These are phyloP conservation scores for Phenoliferia sp. DNA, from an alignment of 1,284 basidiomycete genomes.

Conservation along the genomic window DNA sequence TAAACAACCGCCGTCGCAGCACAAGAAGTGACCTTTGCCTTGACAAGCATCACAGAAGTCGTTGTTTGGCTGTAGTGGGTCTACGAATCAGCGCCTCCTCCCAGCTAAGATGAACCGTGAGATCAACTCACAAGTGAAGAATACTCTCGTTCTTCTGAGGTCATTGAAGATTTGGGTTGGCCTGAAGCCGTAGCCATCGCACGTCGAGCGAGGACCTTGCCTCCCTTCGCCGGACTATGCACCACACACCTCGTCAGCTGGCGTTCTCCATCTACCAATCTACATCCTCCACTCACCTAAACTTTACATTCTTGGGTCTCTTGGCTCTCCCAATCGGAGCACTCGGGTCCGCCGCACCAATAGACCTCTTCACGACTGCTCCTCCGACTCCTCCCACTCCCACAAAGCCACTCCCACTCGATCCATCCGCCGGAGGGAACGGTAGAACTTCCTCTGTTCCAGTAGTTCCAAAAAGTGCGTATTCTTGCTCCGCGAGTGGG, in stretches of 20 bases:
- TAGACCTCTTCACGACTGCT: not conserved
- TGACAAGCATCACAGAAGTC: conserved; percentile 92
- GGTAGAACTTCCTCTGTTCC: conserved; percentile 24
- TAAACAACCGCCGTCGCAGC: conserved; percentile 85
- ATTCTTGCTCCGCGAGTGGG: conserved; percentile 22
- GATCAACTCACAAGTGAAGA: not conserved
- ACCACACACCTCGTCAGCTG: not conserved
- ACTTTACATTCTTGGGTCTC: conserved; percentile 30
- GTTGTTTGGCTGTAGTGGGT: conserved; percentile 67
- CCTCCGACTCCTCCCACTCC: not conserved
- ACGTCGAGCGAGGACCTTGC: conserved; percentile 23
- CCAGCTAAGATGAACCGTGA: not conserved
- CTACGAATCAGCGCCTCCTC: not conserved
- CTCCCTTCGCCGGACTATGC: conserved; percentile 20
- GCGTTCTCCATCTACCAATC: not conserved
- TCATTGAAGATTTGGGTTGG: not conserved
- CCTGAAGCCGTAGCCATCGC: conserved; percentile 4
- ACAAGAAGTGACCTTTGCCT: conserved; percentile 63
- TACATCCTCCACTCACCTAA: conserved; percentile 16
- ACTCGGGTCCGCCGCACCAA: conserved; percentile 3
- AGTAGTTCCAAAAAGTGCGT: conserved; percentile 19
- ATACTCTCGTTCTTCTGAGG: not conserved
- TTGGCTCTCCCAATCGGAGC: conserved; percentile 27
- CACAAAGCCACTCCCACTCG: not conserved
- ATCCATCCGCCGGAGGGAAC: conserved; percentile 19